Evolutionary conservation across 306 rosid species (phyloP), one percentile per base, ranked within the genome.

Genomic region (Lathyrus oleraceus): DNA sequence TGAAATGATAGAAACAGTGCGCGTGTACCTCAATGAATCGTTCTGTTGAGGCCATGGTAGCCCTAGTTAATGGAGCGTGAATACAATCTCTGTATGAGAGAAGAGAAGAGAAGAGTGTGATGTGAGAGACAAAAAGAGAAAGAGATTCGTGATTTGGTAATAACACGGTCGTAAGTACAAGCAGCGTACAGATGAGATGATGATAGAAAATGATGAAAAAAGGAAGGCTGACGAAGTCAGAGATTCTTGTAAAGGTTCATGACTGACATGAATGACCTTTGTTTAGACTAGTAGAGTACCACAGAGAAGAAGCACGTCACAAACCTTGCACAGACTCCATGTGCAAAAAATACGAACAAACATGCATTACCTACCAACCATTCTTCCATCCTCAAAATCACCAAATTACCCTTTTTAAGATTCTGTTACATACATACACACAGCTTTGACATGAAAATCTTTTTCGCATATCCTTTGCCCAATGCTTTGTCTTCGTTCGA

Each of bases 111-210:
- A 49, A 1, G 58, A 51, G 12, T 8, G 28, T 19, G 58, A 51
- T 51, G 14, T 19, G 6, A 8, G 5, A 51, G 10, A 52, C 30
- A 20, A 52, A 52, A 20, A 20, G 58, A 9, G 61, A 15, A 63
- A 70, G 49, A 62, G 76, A 19, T 44, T 82, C 52, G 87, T 85
- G 82, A 86, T 86, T 79, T 65, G 85, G 81, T 61, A 82, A 84
- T 81, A 81, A 84, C 68, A 73, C 43, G 77, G 81, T 69, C 73
- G 86, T 81, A 71, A 56, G 76, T 85, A 85, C 80, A 65, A 48
- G 39, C 39, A 35, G 39, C 39, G 39, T 35, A 35, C 39, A 35
- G 39, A 35, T 30, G 25, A 23, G 25, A 23, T 28, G 43, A 38
- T 17, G 27, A 25, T 3, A 44, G 11, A 43, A 32, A 27, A 39